Conservation (phyloP, 2,329 filamentous ascomycete species). For the Microsporum audouinii region DNA sequence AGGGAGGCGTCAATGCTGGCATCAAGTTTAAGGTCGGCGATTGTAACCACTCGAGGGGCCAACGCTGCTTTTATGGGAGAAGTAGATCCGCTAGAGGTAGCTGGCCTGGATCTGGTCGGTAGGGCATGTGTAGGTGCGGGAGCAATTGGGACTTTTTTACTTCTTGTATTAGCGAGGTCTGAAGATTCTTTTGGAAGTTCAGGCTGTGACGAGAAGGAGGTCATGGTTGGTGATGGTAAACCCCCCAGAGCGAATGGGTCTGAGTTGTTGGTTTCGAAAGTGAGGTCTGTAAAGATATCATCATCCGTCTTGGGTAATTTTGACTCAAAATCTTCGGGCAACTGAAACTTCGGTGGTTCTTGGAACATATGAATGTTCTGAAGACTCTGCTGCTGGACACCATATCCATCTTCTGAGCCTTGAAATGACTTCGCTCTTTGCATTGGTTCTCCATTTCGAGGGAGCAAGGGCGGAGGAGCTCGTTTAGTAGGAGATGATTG, state of each 20-base stretch:
- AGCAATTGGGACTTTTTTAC: constrained; percentile 24
- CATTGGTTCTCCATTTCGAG: constrained; percentile 24
- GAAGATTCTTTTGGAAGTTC: constrained; percentile 38
- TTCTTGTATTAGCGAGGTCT: constrained; percentile 15
- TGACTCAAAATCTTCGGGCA: constrained; percentile 45
- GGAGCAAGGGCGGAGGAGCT: constrained; percentile 19
- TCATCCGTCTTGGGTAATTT: constrained; percentile 25
- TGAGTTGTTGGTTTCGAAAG: constrained; percentile 10
- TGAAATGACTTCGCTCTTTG: constrained; percentile 37
- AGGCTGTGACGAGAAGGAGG: constrained; percentile 43
- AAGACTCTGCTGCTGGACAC: constrained; percentile 16
- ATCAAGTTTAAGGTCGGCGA: constrained; percentile 41
- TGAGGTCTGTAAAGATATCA: constrained; percentile 14
- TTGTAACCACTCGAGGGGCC: constrained; percentile 35
- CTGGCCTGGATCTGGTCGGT: constrained; percentile 13
- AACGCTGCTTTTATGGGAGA: constrained; percentile 28
- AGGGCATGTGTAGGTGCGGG: constrained; percentile 17
- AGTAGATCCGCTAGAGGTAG: constrained; percentile 10
- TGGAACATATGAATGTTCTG: constrained; percentile 44
- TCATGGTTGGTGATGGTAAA: constrained; percentile 36
- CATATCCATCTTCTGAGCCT: constrained; percentile 30
- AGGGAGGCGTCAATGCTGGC: constrained; percentile 50
- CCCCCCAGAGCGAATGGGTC: constrained; percentile 20
- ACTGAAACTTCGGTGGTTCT: constrained; percentile 27
- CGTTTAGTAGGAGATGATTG: constrained; percentile 31